Evolutionary conservation across 129 eudicot species (phyloP).

Genomic region (carrot (Daucus carota)): DH1_v3.0 NC_030381.2:56115001-56115500

Average conservation of each 20-base stretch:
- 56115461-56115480: background rate
- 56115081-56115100: constrained; percentile 62
- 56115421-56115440: background rate
- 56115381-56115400: constrained; percentile 69
- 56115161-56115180: constrained; percentile 76
- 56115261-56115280: background rate
- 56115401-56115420: constrained; percentile 7
- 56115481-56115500: background rate
- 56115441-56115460: constrained; percentile 12
- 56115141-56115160: constrained; percentile 55
- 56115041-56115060: background rate
- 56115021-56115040: background rate
- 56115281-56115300: background rate
- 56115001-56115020: background rate
- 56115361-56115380: constrained; percentile 66
- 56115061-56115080: constrained; percentile 1
- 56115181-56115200: constrained; percentile 57
- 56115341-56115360: constrained; percentile 81
- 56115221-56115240: background rate
- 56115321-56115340: constrained; percentile 94
- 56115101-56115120: constrained; percentile 93
- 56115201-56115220: constrained; percentile 3
- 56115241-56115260: background rate
- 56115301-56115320: constrained; percentile 14
- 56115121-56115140: constrained; percentile 90